Evolutionary conservation across 768 basidiomycete species (phyloP), one percentile per base, ranked within the genome.

Genomic region (Mrakia frigida): DNA sequence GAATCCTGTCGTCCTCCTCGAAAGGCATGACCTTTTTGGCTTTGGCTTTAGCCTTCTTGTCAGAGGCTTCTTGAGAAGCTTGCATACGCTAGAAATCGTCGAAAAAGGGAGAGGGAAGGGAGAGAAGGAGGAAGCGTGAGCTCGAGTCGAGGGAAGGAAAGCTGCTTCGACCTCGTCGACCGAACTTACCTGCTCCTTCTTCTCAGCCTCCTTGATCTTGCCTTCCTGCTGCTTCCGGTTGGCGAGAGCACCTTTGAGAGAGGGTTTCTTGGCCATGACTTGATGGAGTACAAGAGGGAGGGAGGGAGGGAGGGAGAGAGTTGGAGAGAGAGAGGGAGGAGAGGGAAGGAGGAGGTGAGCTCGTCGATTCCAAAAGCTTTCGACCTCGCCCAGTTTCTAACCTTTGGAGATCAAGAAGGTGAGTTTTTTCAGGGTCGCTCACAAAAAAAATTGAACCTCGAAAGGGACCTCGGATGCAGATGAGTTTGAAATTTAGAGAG

Each of bases 1-100:
- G 80, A 56, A 85, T 81, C 33, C 81, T 81, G 72, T 86, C 85
- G n/a, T 79, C 78, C n/a, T 61, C 35, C 4, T 70, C 77, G 56
- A 70, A 74, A 0, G 73, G 72, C 67, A 67, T 50, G 35, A 77
- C 50, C 60, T 73, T 73, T 70, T 61, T 52, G 23, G 70, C 75
- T 50, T 77, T 52, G 13, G 53, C 75, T 60, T 77, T 77, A 23
- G 50, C 33, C 52, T 73, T 72, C 70, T 77, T 72, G 28, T 73
- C 75, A 28, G 37, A 41, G 1, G 60, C 73, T n/a, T n/a, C 52
- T 39, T 72, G 73, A 16, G 60, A 74, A 18, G 52, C 73, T n/a
- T 25, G 33, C 73, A 63, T 41, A 31, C 63, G 28, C 59, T 74
- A n/a, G 23, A 14, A 28, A 14, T 41, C 6, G 10, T 43, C 43